These are phyloP conservation scores for Kurtzmaniella quercitrusa DNA, from an alignment of 1,139 yeast genomes.

Conservation along the genomic window DNA sequence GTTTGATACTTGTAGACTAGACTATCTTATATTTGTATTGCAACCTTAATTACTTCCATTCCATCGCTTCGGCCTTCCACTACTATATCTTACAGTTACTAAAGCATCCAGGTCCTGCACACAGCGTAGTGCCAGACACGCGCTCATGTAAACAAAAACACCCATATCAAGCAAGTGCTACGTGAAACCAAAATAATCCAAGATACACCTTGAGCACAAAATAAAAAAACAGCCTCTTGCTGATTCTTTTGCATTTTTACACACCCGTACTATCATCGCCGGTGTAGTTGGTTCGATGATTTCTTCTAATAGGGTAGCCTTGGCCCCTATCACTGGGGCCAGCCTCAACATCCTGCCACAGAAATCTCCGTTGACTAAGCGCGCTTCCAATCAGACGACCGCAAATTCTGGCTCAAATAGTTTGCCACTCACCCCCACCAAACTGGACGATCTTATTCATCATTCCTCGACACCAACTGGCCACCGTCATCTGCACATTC, in stretches of 20 bases:
- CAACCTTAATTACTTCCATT: too few relatives aligned
- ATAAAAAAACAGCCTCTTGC: not conserved
- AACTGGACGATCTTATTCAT: not conserved
- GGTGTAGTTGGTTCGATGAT: conserved; percentile 3
- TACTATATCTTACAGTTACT: too few relatives aligned
- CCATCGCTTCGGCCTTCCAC: too few relatives aligned
- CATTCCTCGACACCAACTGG: not conserved
- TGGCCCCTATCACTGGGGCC: conserved; percentile 33
- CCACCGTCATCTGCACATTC: not conserved
- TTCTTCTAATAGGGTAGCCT: conserved; percentile 29
- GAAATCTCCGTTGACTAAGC: conserved; percentile 4
- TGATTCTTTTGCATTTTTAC: not conserved
- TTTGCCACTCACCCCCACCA: conserved; percentile 8
- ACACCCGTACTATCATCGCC: not conserved
- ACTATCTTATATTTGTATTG: too few relatives aligned
- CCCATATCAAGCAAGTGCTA: conserved; percentile 3
- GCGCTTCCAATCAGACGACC: not conserved
- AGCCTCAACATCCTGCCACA: conserved; percentile 24
- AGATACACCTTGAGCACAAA: not conserved
- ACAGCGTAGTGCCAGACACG: not conserved
- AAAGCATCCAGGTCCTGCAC: not conserved
- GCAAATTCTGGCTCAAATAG: not conserved
- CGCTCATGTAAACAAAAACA: conserved; percentile 3
- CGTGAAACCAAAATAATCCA: conserved; percentile 1
- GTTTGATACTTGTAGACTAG: too few relatives aligned